These are phyloP conservation scores for Lyophyllum atratum DNA, from an alignment of 768 basidiomycete genomes.

Conservation along the genomic window DNA sequence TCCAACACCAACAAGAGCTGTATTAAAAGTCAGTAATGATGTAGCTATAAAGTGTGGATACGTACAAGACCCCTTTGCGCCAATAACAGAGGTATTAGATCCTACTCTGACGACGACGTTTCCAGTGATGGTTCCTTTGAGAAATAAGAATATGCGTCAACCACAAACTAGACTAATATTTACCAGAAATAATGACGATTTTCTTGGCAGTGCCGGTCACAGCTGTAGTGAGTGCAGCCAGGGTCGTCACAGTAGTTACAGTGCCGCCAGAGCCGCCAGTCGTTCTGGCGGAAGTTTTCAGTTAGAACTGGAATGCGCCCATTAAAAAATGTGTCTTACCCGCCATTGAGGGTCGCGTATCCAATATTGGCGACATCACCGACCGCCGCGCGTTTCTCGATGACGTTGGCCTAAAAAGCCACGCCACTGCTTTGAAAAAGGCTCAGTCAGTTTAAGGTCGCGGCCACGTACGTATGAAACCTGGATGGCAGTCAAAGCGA, in stretches of 20 bases:
- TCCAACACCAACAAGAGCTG: slow-evolving; percentile 47
- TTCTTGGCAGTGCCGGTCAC: slow-evolving; percentile 42
- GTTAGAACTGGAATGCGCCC: neutral
- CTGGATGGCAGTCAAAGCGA: slow-evolving; percentile 19
- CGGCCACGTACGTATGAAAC: slow-evolving; percentile 13
- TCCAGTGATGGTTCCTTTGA: slow-evolving; percentile 44
- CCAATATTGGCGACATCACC: slow-evolving; percentile 40
- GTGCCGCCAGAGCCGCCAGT: slow-evolving; percentile 46
- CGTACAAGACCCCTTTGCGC: slow-evolving; percentile 40
- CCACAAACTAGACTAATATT: neutral
- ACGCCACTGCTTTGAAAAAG: neutral
- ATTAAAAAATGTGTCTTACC: slow-evolving; percentile 21
- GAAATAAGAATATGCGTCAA: neutral
- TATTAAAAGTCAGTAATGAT: too few relatives aligned
- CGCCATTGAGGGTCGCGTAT: slow-evolving; percentile 40
- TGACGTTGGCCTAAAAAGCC: slow-evolving; percentile 10
- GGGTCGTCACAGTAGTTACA: slow-evolving; percentile 42
- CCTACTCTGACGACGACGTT: slow-evolving; percentile 42
- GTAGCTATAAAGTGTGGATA: too few relatives aligned
- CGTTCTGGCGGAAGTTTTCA: slow-evolving; percentile 32
- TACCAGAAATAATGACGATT: slow-evolving; percentile 46
- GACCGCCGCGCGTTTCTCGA: slow-evolving; percentile 37
- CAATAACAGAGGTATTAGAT: slow-evolving; percentile 45
- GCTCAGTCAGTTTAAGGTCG: neutral
- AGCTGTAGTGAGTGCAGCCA: slow-evolving; percentile 41